These are phyloP conservation scores for Teratosphaeriaceae sp. DNA, from an alignment of 2,329 filamentous ascomycete species.

Conservation along the genomic window DNA sequence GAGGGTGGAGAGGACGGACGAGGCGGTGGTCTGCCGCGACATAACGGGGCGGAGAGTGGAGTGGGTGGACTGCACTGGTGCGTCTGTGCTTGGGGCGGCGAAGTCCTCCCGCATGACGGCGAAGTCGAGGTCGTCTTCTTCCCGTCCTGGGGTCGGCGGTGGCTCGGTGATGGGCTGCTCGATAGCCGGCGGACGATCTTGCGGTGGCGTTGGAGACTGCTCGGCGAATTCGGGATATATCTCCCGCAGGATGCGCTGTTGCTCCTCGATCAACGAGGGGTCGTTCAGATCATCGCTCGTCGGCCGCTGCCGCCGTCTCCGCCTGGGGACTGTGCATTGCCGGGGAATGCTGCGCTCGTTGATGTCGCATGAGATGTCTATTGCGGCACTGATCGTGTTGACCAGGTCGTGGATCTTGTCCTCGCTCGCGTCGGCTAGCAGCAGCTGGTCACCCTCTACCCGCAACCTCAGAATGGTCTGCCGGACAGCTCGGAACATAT, in stretches of 20 bases:
- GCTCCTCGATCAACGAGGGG: constrained; percentile 39
- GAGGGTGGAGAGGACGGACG: constrained; percentile 18
- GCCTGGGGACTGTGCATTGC: constrained; percentile 42
- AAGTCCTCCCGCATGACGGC: constrained; percentile 28
- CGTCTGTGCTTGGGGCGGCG: constrained; percentile 4
- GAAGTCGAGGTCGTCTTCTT: constrained; percentile 31
- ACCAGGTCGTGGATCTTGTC: constrained; percentile 63
- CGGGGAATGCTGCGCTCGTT: constrained; percentile 55
- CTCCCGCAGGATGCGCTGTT: constrained; percentile 42
- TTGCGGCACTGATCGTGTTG: constrained; percentile 62
- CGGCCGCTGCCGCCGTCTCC: constrained; percentile 29
- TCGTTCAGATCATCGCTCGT: constrained; percentile 28
- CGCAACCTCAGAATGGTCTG: constrained; percentile 65
- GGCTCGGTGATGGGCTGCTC: constrained; percentile 6
- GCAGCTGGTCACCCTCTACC: constrained; percentile 66
- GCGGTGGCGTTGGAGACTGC: background rate
- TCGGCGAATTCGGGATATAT: constrained; percentile 39
- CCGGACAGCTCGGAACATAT: constrained; percentile 38
- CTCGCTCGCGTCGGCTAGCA: constrained; percentile 60
- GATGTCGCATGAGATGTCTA: constrained; percentile 62
- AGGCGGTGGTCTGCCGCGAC: constrained; percentile 19
- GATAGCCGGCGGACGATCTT: constrained; percentile 7
- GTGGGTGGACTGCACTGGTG: constrained; percentile 2
- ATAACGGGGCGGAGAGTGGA: constrained; percentile 14
- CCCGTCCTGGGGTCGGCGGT: constrained; percentile 17